Evolutionary conservation across 1,284 basidiomycete species (phyloP), one percentile per base, ranked within the genome.

Genomic region (Boletus sp.): DNA sequence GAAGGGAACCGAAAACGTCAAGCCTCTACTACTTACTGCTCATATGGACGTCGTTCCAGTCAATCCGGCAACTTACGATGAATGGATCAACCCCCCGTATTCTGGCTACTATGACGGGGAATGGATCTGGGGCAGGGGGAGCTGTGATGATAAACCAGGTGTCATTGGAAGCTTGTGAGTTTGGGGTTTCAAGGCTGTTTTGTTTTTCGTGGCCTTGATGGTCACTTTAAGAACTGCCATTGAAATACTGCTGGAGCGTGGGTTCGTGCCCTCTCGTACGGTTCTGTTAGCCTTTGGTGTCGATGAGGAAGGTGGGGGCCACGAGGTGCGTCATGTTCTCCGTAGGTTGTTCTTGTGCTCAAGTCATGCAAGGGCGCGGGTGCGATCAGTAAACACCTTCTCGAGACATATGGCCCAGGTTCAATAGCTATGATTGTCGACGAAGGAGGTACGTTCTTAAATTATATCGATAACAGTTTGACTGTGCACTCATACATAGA

Each of bases 271-370:
- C 0, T 66, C 69, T 13, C 73, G 81, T 4, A 71, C 72, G 0
- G 67, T 88, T 34, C 70, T 88, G 19, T 68, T 86, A 20, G 76
- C 79, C 1, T 81, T 79, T 43, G 87, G 87, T n/a, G 81, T 80
- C 49, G 85, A 89, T 57, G 87, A 88, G 57, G 86, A 89, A 65
- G 62, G 70, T 3, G 71, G 74, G 22, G 81, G 82, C 3, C 55
- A 71, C 30, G 69, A 73, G 13, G 76, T 75, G 47, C 46, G 62
- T 45, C 48, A 52, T 14, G 17, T 22, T 40, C 19, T 38, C 4
- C 2, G 23, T 41, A 9, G 8, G 32, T 6, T 29, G 16, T 14
- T 30, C 23, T 55, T 10, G 62, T 60, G 22, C 51, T 52, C 26
- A 41, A 35, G 19, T 13, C 13, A 17, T 26, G 23, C 14, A 44